Evolutionary conservation across 768 basidiomycete genomes (phyloP).

Genomic region (Amanita molliuscula): DNA sequence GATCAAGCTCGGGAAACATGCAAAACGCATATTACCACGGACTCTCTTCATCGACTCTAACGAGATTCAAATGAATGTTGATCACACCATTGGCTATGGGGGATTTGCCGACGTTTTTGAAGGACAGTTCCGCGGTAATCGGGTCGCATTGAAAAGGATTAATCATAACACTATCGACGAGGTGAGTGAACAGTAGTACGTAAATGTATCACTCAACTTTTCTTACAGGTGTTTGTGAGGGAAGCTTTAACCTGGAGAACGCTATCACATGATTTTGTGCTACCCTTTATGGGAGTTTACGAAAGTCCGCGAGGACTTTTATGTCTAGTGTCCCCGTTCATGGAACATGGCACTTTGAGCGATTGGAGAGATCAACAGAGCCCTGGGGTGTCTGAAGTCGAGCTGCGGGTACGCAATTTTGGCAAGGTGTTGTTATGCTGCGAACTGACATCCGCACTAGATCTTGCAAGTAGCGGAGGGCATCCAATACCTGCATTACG

Average conservation of each 20-base stretch:
- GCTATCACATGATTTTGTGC: neutral
- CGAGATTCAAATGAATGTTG: neutral
- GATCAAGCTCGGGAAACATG: neutral
- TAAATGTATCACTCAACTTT: neutral
- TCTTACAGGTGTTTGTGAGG: neutral
- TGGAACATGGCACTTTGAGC: neutral
- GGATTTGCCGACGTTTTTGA: neutral
- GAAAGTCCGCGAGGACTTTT: neutral
- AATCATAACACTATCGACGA: neutral
- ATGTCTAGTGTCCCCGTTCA: neutral
- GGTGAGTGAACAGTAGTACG: neutral
- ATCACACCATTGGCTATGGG: neutral
- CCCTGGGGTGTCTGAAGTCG: neutral
- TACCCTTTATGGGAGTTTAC: neutral
- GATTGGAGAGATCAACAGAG: neutral
- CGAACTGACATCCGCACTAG: neutral
- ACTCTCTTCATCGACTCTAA: neutral
- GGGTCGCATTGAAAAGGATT: neutral
- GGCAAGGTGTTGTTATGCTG: neutral
- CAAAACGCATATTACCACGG: neutral
- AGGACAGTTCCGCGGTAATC: neutral
- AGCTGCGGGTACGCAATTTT: neutral
- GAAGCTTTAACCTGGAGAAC: constrained; percentile 3
- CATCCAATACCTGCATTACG: constrained; percentile 1
- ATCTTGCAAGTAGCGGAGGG: constrained; percentile 1